phyloP scores from a whole-genome alignment of 768 basidiomycete species.

The Melanogaster broomeanus region DNA sequence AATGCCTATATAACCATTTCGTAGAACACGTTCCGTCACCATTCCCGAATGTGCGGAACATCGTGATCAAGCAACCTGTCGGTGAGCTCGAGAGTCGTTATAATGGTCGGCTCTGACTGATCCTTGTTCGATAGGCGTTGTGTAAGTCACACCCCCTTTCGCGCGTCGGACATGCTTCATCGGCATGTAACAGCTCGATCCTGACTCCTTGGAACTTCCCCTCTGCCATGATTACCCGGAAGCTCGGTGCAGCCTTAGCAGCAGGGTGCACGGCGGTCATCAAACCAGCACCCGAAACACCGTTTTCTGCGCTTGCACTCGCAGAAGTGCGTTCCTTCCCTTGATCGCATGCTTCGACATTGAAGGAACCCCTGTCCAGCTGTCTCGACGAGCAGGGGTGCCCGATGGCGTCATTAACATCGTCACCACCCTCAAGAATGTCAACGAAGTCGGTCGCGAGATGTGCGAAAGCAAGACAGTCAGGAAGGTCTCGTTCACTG shows the following conservation, averaged over 20 bases:
- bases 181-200: constrained; percentile 54
- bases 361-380: constrained; percentile 39
- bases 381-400: constrained; percentile 86
- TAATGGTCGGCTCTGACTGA: constrained; percentile 34
- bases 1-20: neutral
- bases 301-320: constrained; percentile 88
- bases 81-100: constrained; percentile 49
- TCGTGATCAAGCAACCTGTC: constrained; percentile 92
- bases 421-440: constrained; percentile 84
- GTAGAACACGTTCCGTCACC: constrained; percentile 83
- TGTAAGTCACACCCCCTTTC: constrained; percentile 33
- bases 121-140: constrained; percentile 39
- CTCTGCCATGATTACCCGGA: constrained; percentile 92
- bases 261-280: constrained; percentile 97
- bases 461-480: constrained; percentile 87
- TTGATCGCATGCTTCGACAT: neutral
- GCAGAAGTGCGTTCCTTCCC: constrained; percentile 61
- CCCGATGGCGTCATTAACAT: constrained; percentile 96
- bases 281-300: constrained; percentile 94
- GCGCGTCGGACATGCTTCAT: neutral
- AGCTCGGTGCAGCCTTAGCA: constrained; percentile 85
- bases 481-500: constrained; percentile 91
- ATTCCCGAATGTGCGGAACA: constrained; percentile 67
- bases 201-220: constrained; percentile 94
- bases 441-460: constrained; percentile 87